phyloP scores from a whole-genome alignment of 257 asterid species.

The Jacaranda copaia region DNA sequence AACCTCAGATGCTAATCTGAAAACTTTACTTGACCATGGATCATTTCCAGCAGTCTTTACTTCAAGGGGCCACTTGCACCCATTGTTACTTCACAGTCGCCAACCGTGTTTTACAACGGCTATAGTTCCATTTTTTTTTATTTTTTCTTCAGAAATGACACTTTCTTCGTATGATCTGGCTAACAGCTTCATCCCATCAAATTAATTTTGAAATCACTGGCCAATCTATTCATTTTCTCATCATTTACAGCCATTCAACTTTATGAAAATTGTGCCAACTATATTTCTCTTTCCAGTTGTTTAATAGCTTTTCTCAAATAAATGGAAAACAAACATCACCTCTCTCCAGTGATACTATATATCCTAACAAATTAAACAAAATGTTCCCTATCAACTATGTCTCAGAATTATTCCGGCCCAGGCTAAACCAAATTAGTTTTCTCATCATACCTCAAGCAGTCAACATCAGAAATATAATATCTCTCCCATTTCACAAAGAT shows the following conservation, averaged over 20 bases:
- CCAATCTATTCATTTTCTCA: too few species aligned
- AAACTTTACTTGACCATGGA: neutral
- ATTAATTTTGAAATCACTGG: neutral
- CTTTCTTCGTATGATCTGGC: neutral
- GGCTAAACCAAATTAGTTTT: neutral
- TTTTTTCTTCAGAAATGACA: too few species aligned
- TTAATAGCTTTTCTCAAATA: slow-evolving; percentile 9
- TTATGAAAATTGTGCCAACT: neutral
- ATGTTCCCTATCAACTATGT: neutral
- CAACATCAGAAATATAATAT: neutral
- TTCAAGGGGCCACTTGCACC: neutral
- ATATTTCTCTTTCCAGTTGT: slow-evolving; percentile 5
- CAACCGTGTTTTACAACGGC: too few species aligned
- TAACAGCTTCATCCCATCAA: slow-evolving; percentile 8
- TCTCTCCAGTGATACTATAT: slow-evolving; percentile 7
- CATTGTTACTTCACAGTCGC: too few species aligned
- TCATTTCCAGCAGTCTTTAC: neutral
- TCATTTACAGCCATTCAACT: slow-evolving; percentile 8
- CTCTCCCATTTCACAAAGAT: neutral
- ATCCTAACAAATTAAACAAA: neutral
- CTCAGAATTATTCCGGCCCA: neutral
- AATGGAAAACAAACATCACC: neutral
- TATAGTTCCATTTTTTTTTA: too few species aligned
- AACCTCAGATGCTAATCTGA: slow-evolving; percentile 6
- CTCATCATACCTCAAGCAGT: neutral